Evolutionary conservation across 768 basidiomycete genomes (phyloP).

Genomic region (Russula lepida): DNA sequence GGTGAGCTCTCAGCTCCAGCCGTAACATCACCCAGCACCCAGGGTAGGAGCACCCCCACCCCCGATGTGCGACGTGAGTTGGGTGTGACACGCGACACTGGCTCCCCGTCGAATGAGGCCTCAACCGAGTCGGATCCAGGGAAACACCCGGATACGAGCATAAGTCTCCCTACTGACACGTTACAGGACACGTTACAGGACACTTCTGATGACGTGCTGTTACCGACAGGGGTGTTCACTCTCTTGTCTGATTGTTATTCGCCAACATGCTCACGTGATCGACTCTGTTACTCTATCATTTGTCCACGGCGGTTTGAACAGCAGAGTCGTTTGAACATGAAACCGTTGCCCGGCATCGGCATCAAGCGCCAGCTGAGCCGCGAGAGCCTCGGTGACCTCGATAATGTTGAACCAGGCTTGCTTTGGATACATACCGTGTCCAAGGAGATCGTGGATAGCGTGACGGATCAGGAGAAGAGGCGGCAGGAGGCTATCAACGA

Average conservation of each 20-base stretch:
- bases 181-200: conserved; percentile 2
- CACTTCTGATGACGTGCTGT: conserved; percentile 46
- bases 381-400: conserved; percentile 72
- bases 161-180: conserved; percentile 22
- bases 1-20: conserved; percentile 44
- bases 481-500: conserved; percentile 98
- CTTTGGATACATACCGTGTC: conserved; percentile 97
- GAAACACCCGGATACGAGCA: conserved; percentile 23
- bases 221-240: conserved; percentile 94
- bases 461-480: conserved; percentile 88
- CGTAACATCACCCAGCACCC: conserved; percentile 29
- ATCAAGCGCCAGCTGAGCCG: conserved; percentile 59
- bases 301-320: conserved; percentile 93
- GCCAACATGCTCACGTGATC: conserved; percentile 90
- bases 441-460: conserved; percentile 85
- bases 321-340: conserved; percentile 90
- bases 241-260: conserved; percentile 96
- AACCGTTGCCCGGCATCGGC: conserved; percentile 81
- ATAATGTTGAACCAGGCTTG: conserved; percentile 63
- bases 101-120: conserved; percentile 24
- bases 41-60: background rate
- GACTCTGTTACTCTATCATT: conserved; percentile 94
- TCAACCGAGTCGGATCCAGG: conserved; percentile 27
- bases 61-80: conserved; percentile 24
- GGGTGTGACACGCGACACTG: conserved; percentile 22